Evolutionary conservation across 2,329 filamentous ascomycete genomes (phyloP).

Genomic region (Fusarium citri): DNA sequence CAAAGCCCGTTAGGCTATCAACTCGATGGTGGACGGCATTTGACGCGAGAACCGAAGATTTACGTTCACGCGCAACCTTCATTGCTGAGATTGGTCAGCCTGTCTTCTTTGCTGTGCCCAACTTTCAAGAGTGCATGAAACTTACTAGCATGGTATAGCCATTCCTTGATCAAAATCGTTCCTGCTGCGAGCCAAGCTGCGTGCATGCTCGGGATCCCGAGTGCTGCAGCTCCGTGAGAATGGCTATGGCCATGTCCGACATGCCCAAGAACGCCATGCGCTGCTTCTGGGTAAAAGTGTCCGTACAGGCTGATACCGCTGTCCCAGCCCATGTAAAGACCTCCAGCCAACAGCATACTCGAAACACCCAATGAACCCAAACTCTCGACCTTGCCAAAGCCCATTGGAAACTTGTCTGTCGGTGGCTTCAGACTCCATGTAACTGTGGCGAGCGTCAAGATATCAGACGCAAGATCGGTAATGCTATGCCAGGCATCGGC

Average conservation of each 20-base stretch:
- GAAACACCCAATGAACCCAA: conserved; percentile 93
- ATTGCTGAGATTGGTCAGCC: conserved; percentile 71
- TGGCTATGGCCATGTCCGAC: conserved; percentile 73
- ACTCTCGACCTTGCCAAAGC: conserved; percentile 98
- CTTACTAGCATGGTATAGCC: conserved; percentile 95
- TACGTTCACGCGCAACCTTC: conserved; percentile 93
- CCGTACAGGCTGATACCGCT: conserved; percentile 75
- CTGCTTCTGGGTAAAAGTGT: conserved; percentile 77
- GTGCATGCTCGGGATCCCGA: conserved; percentile 82
- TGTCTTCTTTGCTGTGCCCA: background rate
- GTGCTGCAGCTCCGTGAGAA: conserved; percentile 60
- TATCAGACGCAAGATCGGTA: conserved; percentile 93
- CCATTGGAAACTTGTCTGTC: conserved; percentile 84
- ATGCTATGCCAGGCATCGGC: conserved; percentile 96
- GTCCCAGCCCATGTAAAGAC: conserved; percentile 90
- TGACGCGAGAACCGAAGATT: conserved; percentile 93
- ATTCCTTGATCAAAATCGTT: conserved; percentile 94
- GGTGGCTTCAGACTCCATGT: conserved; percentile 92
- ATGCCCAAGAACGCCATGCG: conserved; percentile 72
- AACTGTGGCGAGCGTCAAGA: conserved; percentile 93
- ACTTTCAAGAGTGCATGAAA: conserved; percentile 39
- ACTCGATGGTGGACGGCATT: conserved; percentile 97
- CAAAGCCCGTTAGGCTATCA: conserved; percentile 94
- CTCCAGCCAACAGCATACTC: conserved; percentile 87
- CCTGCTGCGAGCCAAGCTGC: conserved; percentile 94